A percentile compares a stretch with the other conserved stretches of the same genome.
These are phyloP conservation scores for Sporisorium iseilematis-ciliati DNA, from an alignment of 1,284 basidiomycete genomes.

Conservation along the genomic window DNA sequence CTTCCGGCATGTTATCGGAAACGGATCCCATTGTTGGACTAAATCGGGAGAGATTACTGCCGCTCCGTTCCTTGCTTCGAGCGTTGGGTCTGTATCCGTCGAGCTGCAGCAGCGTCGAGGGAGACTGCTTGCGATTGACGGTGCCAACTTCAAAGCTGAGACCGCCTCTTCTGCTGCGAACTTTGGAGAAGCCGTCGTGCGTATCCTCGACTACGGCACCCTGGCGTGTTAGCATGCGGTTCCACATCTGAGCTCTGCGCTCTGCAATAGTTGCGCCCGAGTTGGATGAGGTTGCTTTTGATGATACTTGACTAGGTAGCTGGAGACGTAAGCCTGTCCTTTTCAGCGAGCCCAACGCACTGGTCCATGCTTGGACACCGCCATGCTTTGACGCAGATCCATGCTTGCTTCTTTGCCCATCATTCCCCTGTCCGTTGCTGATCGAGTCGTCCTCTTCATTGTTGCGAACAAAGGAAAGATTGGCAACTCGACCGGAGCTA, in stretches of 20 bases:
- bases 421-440: not conserved
- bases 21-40: not conserved
- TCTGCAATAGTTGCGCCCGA: constrained; percentile 53
- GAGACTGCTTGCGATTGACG: constrained; percentile 18
- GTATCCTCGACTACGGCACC: constrained; percentile 35
- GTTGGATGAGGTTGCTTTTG: constrained; percentile 7
- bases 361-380: constrained; percentile 35
- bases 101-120: constrained; percentile 31
- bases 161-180: constrained; percentile 37
- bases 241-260: constrained; percentile 54
- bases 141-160: constrained; percentile 47
- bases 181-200: constrained; percentile 28
- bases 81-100: constrained; percentile 13
- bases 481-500: constrained; percentile 54
- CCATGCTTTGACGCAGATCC: constrained; percentile 18
- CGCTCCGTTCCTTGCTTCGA: constrained; percentile 2
- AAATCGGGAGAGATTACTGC: not conserved
- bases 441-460: not conserved
- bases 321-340: constrained; percentile 21
- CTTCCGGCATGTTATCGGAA: not conserved
- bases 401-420: not conserved
- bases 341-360: constrained; percentile 20
- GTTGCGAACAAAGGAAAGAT: constrained; percentile 45
- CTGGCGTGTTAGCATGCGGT: constrained; percentile 28
- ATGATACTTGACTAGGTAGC: constrained; percentile 6